phyloP scores from a whole-genome alignment of 768 basidiomycete genomes.

The Lentinula lateritia region DNA sequence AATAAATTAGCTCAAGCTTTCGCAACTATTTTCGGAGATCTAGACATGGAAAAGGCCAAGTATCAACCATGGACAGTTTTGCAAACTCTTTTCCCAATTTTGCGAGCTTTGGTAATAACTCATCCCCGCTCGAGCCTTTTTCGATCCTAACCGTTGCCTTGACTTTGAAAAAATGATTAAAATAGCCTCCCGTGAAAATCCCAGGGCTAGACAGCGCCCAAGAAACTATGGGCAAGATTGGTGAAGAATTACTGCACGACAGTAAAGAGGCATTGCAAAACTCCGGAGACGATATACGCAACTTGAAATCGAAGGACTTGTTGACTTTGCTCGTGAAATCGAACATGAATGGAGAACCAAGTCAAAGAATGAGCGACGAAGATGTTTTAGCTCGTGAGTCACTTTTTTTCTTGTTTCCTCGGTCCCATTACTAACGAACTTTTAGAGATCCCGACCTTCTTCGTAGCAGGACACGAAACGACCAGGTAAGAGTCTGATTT shows the following conservation, averaged over 20 bases:
- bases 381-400: constrained; percentile 50
- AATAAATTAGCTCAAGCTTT: constrained; percentile 53
- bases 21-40: constrained; percentile 35
- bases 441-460: constrained; percentile 39
- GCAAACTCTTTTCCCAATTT: constrained; percentile 26
- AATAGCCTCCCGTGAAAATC: constrained; percentile 28
- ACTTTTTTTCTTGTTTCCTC: neutral
- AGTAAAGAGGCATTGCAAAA: constrained; percentile 34
- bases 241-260: constrained; percentile 38
- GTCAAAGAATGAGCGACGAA: constrained; percentile 51
- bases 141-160: constrained; percentile 39
- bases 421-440: neutral
- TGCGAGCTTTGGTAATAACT: constrained; percentile 32
- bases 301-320: constrained; percentile 42
- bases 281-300: constrained; percentile 19
- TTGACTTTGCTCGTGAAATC: constrained; percentile 57
- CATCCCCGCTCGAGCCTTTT: constrained; percentile 37
- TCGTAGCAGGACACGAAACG: constrained; percentile 39
- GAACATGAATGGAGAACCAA: constrained; percentile 57
- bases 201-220: constrained; percentile 23
- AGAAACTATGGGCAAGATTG: constrained; percentile 44
- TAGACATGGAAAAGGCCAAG: constrained; percentile 17
- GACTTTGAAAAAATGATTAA: too few species aligned
- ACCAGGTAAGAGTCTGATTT: constrained; percentile 16
- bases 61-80: constrained; percentile 28